Conservation (phyloP, 2,329 filamentous ascomycete genomes). For the Aspergillus neotritici region DNA sequence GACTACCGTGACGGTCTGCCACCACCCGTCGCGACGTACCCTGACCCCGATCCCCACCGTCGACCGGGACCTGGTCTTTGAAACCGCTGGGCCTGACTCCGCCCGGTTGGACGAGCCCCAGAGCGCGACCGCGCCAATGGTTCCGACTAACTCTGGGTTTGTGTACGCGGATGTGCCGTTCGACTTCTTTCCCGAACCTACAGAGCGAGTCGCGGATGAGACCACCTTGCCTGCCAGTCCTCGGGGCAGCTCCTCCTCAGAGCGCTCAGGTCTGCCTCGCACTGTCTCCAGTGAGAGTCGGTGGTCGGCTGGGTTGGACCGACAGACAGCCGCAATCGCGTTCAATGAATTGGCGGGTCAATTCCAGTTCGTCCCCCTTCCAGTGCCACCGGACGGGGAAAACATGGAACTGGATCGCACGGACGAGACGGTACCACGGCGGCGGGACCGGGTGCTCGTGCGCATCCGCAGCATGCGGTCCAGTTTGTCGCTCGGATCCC, state of each 20-base stretch:
- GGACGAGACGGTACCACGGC: slow-evolving; percentile 9
- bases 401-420: not conserved
- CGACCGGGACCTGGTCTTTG: slow-evolving; percentile 8
- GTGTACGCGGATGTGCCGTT: no score
- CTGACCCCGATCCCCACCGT: slow-evolving; percentile 18
- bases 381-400: slow-evolving; percentile 1
- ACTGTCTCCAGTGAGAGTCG: slow-evolving; percentile 17
- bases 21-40: slow-evolving; percentile 26
- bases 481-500: slow-evolving; percentile 21
- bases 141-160: no score
- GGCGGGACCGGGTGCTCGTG: slow-evolving; percentile 19
- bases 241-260: slow-evolving; percentile 14
- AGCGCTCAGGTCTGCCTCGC: slow-evolving; percentile 15
- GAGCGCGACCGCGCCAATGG: no score
- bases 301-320: slow-evolving; percentile 21
- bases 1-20: slow-evolving; percentile 31
- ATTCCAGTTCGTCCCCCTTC: slow-evolving; percentile 18
- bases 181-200: no score
- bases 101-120: no score
- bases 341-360: slow-evolving; percentile 29
- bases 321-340: slow-evolving; percentile 18
- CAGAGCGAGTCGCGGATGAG: no score
- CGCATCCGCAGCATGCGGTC: slow-evolving; percentile 35
- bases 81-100: not conserved
- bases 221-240: no score